Evolutionary conservation across 495 filamentous ascomycete species (phyloP), one percentile per base, ranked within the genome.

Genomic region (Penicillium riverlandense): DNA sequence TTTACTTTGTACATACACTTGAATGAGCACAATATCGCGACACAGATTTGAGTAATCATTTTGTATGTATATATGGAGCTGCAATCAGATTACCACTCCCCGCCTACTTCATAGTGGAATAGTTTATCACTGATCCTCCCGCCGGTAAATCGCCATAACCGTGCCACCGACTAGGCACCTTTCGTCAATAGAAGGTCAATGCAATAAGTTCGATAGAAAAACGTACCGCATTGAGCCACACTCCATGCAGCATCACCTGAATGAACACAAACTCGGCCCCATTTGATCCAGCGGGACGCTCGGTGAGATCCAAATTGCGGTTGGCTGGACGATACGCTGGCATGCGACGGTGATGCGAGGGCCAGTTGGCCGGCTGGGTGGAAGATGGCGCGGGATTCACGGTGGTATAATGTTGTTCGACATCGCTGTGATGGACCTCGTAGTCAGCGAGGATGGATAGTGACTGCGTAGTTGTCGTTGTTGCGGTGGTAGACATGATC

Each of bases 191-290:
- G 22, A 14, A 14, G 35, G 44, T 14, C 35, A 29, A 37, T 47
- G 28, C 38, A 15, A 15, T 22, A 47, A 36, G 11, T 7, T 5
- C 6, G 9, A 39, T 11, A 35, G 27, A n/a, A n/a, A 30, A 34
- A 66, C 75, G 49, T 53, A 81, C 78, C 43, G 69, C 61, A 49
- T 77, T 72, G n/a, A 74, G 44, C 62, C 59, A 63, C 8, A 76
- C 70, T 6, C 75, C 76, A 8, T 69, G 65, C 38, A 79, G 65
- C 76, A 82, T 77, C 2, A 69, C 50, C 37, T 61, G 61, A 38
- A 78, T 59, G 42, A 80, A 76, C 13, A 53, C 62, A 37, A 49
- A 55, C 54, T 79, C 75, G 6, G 57, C 51, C 6, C 29, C 41
- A 54, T 68, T 73, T 10, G 42, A 52, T n/a, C 70, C 71, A n/a